phyloP scores from a whole-genome alignment of 345 rosid species.

The Citrus cavaleriei region DNA sequence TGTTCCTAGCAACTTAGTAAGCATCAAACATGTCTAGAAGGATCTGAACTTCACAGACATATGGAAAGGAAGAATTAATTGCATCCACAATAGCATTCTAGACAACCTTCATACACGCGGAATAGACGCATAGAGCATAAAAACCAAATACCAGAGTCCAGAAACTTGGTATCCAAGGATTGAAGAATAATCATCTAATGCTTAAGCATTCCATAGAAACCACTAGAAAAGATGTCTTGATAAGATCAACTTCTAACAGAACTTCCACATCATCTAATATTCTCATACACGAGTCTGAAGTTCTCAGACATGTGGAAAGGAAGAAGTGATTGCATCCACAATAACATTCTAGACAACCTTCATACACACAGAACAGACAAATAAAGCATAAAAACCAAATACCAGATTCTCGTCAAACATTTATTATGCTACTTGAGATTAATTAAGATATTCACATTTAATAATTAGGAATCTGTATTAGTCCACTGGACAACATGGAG shows the following conservation, averaged over 20 bases:
- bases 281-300: not conserved
- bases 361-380: not conserved
- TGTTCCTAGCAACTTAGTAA: not conserved
- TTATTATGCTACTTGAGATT: not conserved
- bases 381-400: not conserved
- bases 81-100: not conserved
- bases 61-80: not conserved
- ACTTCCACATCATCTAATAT: conserved; percentile 6
- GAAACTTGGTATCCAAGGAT: not conserved
- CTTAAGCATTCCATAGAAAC: not conserved
- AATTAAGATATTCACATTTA: not conserved
- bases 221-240: not conserved
- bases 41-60: not conserved
- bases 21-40: not conserved
- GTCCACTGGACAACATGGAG: not conserved
- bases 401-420: not conserved
- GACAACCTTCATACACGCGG: not conserved
- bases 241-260: not conserved
- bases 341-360: not conserved
- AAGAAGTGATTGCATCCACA: not conserved
- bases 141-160: not conserved
- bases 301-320: not conserved
- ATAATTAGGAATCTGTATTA: not conserved
- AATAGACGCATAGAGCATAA: not conserved
- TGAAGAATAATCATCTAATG: not conserved